Evolutionary conservation across 805 yeast genomes (phyloP).

Genomic region (Debaryomyces castellii): DNA sequence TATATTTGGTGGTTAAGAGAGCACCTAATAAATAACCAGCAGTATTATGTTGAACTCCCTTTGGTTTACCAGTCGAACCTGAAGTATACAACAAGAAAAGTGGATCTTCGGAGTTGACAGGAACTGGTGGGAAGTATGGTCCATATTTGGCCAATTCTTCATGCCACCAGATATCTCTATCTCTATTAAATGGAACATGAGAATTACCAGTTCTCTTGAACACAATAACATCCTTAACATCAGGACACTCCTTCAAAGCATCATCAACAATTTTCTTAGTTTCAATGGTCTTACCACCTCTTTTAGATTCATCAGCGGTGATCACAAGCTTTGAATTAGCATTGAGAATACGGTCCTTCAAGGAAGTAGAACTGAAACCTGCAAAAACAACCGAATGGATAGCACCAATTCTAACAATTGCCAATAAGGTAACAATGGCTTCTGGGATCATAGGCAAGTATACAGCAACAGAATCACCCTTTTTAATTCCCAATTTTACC

Average conservation of each 20-base stretch:
- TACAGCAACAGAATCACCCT: constrained; percentile 96
- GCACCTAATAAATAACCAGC: constrained; percentile 96
- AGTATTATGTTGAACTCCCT: constrained; percentile 94
- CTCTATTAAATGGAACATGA: constrained; percentile 68
- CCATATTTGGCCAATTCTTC: constrained; percentile 81
- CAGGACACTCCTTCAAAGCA: constrained; percentile 73
- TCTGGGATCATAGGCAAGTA: constrained; percentile 98
- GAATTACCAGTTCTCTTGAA: constrained; percentile 82
- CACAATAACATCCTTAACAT: constrained; percentile 81
- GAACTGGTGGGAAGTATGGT: constrained; percentile 81
- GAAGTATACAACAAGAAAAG: constrained; percentile 93
- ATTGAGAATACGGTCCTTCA: constrained; percentile 85
- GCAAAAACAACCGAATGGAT: constrained; percentile 95
- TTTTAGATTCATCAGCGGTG: constrained; percentile 92
- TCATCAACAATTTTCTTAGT: constrained; percentile 95
- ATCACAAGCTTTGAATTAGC: constrained; percentile 84
- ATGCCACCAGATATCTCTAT: constrained; percentile 95
- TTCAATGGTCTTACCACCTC: constrained; percentile 92
- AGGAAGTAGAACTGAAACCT: constrained; percentile 91
- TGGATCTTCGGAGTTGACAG: constrained; percentile 92
- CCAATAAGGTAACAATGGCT: constrained; percentile 91
- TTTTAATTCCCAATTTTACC: constrained; percentile 78
- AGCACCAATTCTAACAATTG: constrained; percentile 92
- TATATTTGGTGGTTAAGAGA: constrained; percentile 84
- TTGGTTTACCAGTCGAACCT: constrained; percentile 97